Percentiles rank a stretch among this genome's conserved stretches.
Conservation (phyloP, 2,329 filamentous ascomycete species). For the Xylaria arbuscula region DNA sequence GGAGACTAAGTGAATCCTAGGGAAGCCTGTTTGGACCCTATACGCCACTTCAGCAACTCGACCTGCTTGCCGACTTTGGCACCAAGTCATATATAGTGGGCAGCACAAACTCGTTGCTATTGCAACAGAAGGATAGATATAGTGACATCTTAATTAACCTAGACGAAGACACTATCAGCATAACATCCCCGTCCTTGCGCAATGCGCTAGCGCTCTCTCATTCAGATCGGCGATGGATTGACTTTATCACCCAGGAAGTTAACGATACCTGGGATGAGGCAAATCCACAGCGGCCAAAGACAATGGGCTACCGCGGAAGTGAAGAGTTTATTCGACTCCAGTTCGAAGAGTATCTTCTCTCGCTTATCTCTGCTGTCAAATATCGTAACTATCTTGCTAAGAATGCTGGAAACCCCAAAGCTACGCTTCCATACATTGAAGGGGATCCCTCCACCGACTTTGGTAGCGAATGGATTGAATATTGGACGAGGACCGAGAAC, state of each 20-base stretch:
- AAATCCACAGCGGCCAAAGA: conserved; percentile 90
- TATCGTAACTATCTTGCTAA: conserved; percentile 78
- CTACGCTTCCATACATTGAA: conserved; percentile 73
- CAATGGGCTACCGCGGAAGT: conserved; percentile 92
- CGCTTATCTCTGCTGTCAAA: conserved; percentile 87
- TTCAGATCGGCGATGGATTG: conserved; percentile 94
- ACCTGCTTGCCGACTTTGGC: conserved; percentile 89
- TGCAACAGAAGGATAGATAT: conserved; percentile 95
- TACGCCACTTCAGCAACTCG: conserved; percentile 93
- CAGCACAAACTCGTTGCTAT: conserved; percentile 91
- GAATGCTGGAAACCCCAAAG: conserved; percentile 67
- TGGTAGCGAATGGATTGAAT: conserved; percentile 83
- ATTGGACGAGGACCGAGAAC: conserved; percentile 89
- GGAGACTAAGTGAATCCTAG: conserved; percentile 54
- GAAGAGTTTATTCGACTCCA: conserved; percentile 98
- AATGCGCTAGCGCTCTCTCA: conserved; percentile 81
- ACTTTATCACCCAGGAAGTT: conserved; percentile 91
- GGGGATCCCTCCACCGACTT: conserved; percentile 90
- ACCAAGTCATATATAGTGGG: conserved; percentile 98
- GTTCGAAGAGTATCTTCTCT: conserved; percentile 95
- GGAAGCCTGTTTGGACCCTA: conserved; percentile 97
- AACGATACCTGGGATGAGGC: conserved; percentile 96
- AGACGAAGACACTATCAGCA: conserved; percentile 86
- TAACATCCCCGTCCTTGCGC: conserved; percentile 82
- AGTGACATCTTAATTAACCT: conserved; percentile 97